phyloP scores from a whole-genome alignment of 139 green algal genomes.

The Gonium pectorale region DNA sequence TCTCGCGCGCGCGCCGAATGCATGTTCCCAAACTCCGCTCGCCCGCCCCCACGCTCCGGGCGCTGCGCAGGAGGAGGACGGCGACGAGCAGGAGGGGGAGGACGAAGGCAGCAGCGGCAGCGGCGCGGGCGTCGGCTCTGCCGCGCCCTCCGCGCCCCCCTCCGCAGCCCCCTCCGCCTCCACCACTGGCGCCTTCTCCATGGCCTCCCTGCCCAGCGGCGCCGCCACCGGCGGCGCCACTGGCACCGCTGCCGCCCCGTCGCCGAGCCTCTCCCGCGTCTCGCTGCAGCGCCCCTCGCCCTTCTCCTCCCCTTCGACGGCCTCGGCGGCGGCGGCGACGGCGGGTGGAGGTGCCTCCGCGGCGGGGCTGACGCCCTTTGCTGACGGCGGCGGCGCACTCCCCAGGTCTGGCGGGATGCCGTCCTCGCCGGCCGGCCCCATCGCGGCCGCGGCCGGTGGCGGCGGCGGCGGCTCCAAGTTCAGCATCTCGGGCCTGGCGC shows the following conservation, averaged over 20 bases:
- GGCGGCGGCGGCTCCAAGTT: not conserved
- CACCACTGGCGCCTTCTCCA: conserved; percentile 22
- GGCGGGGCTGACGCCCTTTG: too few relatives aligned
- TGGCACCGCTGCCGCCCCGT: not conserved
- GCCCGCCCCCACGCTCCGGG: not conserved
- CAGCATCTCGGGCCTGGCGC: conserved; percentile 3
- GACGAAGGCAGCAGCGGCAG: not conserved
- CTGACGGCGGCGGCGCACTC: not conserved
- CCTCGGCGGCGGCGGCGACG: not conserved
- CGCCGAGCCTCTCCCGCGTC: not conserved
- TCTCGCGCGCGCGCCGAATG: too few relatives aligned
- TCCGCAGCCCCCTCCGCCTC: not conserved
- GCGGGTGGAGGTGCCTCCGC: not conserved
- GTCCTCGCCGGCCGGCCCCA: too few relatives aligned
- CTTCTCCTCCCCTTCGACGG: not conserved
- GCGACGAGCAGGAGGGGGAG: conserved; percentile 20
- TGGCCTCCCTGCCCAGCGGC: not conserved
- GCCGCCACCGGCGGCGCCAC: not conserved
- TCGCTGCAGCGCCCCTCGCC: not conserved
- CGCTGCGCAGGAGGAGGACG: conserved; percentile 18
- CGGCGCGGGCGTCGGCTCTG: not conserved
- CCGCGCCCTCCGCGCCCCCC: not conserved
- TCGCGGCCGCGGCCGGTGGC: not conserved
- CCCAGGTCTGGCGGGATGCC: too few relatives aligned
- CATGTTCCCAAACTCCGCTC: too few relatives aligned